phyloP scores from a whole-genome alignment of 75 land plant species.

The Isoetes taiwanensis region DNA sequence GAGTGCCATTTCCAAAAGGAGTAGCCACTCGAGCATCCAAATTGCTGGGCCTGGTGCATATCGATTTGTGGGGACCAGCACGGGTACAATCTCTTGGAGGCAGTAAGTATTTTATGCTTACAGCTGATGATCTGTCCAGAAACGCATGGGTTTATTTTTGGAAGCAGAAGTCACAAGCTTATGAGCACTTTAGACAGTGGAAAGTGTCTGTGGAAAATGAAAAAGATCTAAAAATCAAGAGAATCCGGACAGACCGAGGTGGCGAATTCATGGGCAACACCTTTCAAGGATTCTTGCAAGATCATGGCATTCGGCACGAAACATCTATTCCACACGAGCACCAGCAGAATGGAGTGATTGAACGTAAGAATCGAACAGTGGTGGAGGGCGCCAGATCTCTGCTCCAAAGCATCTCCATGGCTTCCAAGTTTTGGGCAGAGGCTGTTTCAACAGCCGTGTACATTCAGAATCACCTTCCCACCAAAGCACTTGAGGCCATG shows the following conservation, averaged over 20 bases:
- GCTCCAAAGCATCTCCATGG: neutral
- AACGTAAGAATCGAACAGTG: neutral
- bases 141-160: neutral
- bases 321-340: neutral
- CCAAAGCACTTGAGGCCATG: neutral
- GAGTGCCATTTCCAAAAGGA: neutral
- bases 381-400: constrained; percentile 8
- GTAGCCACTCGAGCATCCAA: neutral
- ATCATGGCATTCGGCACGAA: neutral
- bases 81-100: neutral
- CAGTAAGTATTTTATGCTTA: neutral
- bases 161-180: neutral
- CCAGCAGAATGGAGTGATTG: constrained; percentile 10
- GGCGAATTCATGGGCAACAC: neutral
- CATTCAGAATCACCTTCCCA: neutral
- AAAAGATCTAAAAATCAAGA: constrained; percentile 4
- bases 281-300: neutral
- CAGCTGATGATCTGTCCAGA: neutral
- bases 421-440: neutral
- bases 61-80: constrained; percentile 3
- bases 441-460: constrained; percentile 1
- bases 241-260: constrained; percentile 9
- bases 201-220: constrained; percentile 6
- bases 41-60: neutral
- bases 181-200: neutral